These are phyloP conservation scores for Xylariaceae sp. DNA, from an alignment of 2,329 filamentous ascomycete genomes.

Conservation along the genomic window DNA sequence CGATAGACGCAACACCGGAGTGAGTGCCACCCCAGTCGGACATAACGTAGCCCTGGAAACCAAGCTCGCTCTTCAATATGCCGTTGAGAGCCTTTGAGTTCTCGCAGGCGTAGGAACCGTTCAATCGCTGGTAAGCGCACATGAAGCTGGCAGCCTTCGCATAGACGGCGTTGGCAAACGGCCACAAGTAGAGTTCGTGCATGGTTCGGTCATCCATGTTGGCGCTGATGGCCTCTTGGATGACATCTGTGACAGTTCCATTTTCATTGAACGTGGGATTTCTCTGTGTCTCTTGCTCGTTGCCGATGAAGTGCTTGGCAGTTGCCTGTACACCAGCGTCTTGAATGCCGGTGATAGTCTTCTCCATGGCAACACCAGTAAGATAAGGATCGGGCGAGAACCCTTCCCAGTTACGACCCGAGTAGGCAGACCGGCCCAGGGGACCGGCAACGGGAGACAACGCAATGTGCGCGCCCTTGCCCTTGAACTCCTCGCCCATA, in stretches of 20 bases:
- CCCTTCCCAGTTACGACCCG: conserved; percentile 63
- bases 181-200: conserved; percentile 54
- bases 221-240: conserved; percentile 35
- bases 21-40: conserved; percentile 35
- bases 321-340: conserved; percentile 24
- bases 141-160: conserved; percentile 30
- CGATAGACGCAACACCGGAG: conserved; percentile 29
- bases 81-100: conserved; percentile 12
- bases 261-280: background rate
- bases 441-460: conserved; percentile 42
- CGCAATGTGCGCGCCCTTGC: conserved; percentile 68
- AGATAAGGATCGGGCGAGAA: conserved; percentile 63
- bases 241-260: background rate
- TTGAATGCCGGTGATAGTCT: conserved; percentile 42
- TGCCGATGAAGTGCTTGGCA: conserved; percentile 55
- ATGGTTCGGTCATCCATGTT: conserved; percentile 51
- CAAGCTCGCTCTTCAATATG: conserved; percentile 43
- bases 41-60: conserved; percentile 43
- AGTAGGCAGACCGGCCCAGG: conserved; percentile 37
- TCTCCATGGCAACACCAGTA: conserved; percentile 41
- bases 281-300: conserved; percentile 64
- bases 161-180: conserved; percentile 21
- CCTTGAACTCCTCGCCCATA: conserved; percentile 52
- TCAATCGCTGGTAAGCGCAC: background rate
- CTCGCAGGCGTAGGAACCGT: background rate